Conservation (phyloP, 768 basidiomycete genomes). For the Galerina marginata region DNA sequence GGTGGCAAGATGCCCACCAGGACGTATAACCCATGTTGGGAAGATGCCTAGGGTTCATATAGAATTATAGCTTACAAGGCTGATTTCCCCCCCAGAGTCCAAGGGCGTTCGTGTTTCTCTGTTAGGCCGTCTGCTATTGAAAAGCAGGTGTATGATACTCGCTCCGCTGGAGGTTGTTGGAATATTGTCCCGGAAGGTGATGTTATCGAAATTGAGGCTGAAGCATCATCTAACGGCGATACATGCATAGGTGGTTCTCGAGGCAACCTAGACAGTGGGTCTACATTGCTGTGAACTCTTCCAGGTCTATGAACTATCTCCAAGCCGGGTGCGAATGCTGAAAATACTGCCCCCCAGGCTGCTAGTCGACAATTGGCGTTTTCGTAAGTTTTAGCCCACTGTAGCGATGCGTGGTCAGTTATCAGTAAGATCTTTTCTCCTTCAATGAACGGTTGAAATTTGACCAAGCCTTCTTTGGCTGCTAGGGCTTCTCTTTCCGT, state of each 20-base stretch:
- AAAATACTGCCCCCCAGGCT: constrained; percentile 3
- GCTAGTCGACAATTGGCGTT: not conserved
- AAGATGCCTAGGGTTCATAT: not conserved
- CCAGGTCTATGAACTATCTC: constrained; percentile 3
- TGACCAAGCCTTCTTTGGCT: not conserved
- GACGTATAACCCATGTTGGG: too few relatives aligned
- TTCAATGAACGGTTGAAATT: not conserved
- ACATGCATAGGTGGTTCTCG: not conserved
- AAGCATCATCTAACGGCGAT: too few relatives aligned
- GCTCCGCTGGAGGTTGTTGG: too few relatives aligned
- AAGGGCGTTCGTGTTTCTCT: too few relatives aligned
- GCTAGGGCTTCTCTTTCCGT: constrained; percentile 10
- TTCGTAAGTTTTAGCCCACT: not conserved
- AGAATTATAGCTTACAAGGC: not conserved
- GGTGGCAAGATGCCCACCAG: too few relatives aligned
- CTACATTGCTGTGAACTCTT: constrained; percentile 1
- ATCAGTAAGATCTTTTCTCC: too few relatives aligned
- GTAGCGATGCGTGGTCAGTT: not conserved
- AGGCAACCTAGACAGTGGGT: not conserved
- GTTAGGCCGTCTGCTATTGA: too few relatives aligned
- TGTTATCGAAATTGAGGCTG: too few relatives aligned
- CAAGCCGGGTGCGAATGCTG: not conserved
- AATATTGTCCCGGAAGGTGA: too few relatives aligned
- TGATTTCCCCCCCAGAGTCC: too few relatives aligned
- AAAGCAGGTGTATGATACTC: too few relatives aligned